Base-by-base conservation (phyloP, 441 rosid genomes). In the Pelargonium australe region DNA sequence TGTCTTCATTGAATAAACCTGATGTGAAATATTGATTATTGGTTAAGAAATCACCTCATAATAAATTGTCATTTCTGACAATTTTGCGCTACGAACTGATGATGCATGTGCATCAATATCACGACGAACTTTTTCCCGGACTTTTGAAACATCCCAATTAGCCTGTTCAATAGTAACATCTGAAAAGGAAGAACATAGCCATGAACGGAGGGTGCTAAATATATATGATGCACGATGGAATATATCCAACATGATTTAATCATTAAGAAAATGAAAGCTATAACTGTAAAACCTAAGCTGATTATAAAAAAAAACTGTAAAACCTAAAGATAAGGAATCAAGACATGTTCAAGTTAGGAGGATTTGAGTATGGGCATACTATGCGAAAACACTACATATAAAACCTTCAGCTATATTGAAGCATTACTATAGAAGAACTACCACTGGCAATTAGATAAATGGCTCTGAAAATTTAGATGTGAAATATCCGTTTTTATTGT, bases 101-200 rank as follows among this genome's bases (percentile, higher is more conserved):
- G 81, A 79, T 69, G 81, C 70, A 64, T 88, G 84, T 49, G 83
- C 71, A 72, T 85, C 87, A 66, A 92, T 82, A 78, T 86, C 91
- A 55, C 85, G 86, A 11, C n/a, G 78, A 80, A 90, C 89, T 71
- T 87, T 85, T 68, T 88, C 90, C 49, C 81, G 77, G 66, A 85
- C 71, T 78, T 82, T 90, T 58, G 83, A 82, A 71, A 87, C 77
- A 84, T 88, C 89, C 96, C 95, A 89, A 19, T 78, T 70, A 7
- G 87, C 89, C 74, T 85, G 93, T 75, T 72, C 55, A 69, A 86
- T 76, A 37, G 79, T 74, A 71, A 89, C 95, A 82, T 87, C 98
- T 89, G 80, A 20, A 53, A 72, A 13, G 31, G 65, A 64, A 74
- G 11, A 47, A 20, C 7, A 70, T 45, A 53, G 64, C 64, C 31